Conservation (phyloP, 1,284 basidiomycete genomes). For the Xanthoconium separans region DNA sequence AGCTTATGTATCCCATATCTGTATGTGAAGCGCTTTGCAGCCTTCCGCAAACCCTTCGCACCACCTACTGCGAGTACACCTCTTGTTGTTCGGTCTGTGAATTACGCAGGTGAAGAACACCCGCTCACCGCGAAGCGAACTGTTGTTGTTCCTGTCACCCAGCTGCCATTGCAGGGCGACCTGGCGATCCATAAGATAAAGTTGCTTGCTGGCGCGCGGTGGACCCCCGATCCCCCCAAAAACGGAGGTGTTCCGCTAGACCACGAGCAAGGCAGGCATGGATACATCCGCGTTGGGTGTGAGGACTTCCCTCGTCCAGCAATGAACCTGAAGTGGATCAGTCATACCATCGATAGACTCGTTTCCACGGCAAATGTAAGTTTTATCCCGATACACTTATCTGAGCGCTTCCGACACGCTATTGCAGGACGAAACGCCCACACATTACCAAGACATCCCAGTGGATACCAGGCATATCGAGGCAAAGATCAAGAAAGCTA, state of each 20-base stretch:
- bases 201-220: conserved; percentile 79
- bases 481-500: conserved; percentile 66
- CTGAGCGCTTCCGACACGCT: conserved; percentile 7
- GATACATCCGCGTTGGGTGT: conserved; percentile 84
- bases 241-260: conserved; percentile 55
- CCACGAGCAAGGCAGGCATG: conserved; percentile 53
- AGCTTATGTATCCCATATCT: conserved; percentile 3
- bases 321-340: conserved; percentile 87
- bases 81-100: conserved; percentile 69
- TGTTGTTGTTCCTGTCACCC: conserved; percentile 69
- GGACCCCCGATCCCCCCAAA: conserved; percentile 70
- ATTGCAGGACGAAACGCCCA: conserved; percentile 27
- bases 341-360: conserved; percentile 73
- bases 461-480: conserved; percentile 78
- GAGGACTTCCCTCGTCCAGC: conserved; percentile 75
- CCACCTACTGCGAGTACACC: conserved; percentile 60
- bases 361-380: conserved; percentile 77
- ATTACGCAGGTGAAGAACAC: conserved; percentile 75
- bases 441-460: conserved; percentile 58
- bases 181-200: conserved; percentile 76
- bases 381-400: conserved; percentile 14
- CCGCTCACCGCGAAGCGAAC: conserved; percentile 68
- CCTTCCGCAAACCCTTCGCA: conserved; percentile 72
- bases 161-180: conserved; percentile 61
- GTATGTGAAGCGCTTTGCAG: conserved; percentile 38